Evolutionary conservation across 345 rosid genomes (phyloP), one percentile per base, ranked within the genome.

Genomic region (Excoecaria agallocha): DNA sequence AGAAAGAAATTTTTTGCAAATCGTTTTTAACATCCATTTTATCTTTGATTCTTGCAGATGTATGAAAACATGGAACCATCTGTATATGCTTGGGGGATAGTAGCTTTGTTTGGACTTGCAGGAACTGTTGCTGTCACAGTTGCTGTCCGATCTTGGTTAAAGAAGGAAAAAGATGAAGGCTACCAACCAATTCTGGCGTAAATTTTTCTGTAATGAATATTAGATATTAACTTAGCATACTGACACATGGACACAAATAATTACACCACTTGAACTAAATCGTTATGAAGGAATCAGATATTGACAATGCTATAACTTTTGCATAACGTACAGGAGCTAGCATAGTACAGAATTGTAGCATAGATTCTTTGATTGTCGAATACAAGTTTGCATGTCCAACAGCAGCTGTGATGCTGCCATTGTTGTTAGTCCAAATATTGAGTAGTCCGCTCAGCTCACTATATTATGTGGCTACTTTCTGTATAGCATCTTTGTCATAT

Each of bases 101-200:
- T 75, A 38, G 85, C 46, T 45, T 79, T 87, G 68, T 7, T 76
- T 25, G 81, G 79, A 43, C 59, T 68, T 37, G 81, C 73, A 17
- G 52, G 74, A 54, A 63, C 79, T 39, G 46, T 49, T 48, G 68
- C 72, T 7, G 79, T 75, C 7, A 76, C 79, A n/a, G 82, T 76
- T 22, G 82, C 61, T 25, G 77, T 79, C 20, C 70, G 20, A 5
- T 71, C 76, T 68, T 70, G 76, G 59, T 71, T 66, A 30, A 84
- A 67, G 75, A 87, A 74, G 43, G 79, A 76, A 70, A 61, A 72
- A 73, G 81, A 69, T 56, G 80, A 81, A 64, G 88, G 84, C 56
- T 88, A 90, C 62, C 76, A 84, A 63, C 80, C 89, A 65, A 84
- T 86, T 69, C 25, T 24, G 17, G 48, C 20, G 15, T 74, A 37